phyloP scores from a whole-genome alignment of 225 moss, liverwort and hornwort genomes.

The Pleurozium schreberi region DNA sequence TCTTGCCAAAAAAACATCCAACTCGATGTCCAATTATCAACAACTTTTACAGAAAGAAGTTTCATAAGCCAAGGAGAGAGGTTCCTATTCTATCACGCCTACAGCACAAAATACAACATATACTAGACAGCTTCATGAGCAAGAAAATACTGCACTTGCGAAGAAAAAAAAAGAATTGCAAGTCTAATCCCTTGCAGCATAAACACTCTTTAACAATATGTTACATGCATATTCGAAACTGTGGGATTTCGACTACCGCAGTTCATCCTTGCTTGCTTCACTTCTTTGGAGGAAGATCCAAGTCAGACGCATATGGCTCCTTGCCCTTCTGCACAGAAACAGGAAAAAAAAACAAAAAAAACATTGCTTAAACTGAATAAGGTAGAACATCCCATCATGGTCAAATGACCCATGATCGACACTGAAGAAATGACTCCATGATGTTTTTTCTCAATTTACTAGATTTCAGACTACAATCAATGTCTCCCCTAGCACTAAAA shows the following conservation, averaged over 20 bases:
- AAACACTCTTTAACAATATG: slow-evolving; percentile 6
- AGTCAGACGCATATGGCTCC: slow-evolving; percentile 55
- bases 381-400: too few species aligned
- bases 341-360: background rate
- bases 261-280: background rate
- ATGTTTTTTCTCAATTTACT: too few species aligned
- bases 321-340: slow-evolving; percentile 44
- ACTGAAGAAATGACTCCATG: too few species aligned
- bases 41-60: background rate
- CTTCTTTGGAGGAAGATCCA: slow-evolving; percentile 54
- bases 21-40: background rate
- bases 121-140: background rate
- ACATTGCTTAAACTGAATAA: background rate
- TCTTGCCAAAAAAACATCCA: background rate
- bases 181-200: background rate
- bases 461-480: too few species aligned
- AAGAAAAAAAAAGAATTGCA: background rate
- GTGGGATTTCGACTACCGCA: background rate
- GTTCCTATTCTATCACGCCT: background rate
- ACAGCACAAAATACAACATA: background rate
- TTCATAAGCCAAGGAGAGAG: background rate
- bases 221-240: slow-evolving; percentile 18
- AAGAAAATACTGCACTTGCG: background rate
- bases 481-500: too few species aligned
- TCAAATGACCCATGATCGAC: too few species aligned